phyloP scores from a whole-genome alignment of 257 asterid species.

The Scutellaria barbata region DNA sequence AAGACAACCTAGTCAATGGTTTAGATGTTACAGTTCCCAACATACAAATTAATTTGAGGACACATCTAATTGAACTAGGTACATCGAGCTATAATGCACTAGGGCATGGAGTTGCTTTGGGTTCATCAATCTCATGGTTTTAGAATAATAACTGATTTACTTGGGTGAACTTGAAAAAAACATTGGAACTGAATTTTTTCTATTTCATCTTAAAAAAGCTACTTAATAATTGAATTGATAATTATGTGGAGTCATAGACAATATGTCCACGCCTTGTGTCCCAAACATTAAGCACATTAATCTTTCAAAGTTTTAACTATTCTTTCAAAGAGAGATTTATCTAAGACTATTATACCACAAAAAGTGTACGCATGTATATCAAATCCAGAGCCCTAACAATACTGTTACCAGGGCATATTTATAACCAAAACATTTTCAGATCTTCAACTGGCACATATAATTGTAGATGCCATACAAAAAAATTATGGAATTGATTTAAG shows the following conservation, averaged over 20 bases:
- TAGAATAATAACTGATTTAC: background rate
- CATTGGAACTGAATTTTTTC: slow-evolving; percentile 15
- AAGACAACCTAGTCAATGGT: slow-evolving; percentile 17
- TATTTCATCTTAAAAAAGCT: background rate
- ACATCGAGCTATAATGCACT: background rate
- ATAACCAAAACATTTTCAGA: background rate
- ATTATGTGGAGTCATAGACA: background rate
- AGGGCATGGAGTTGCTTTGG: slow-evolving; percentile 3
- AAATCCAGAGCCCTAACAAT: background rate
- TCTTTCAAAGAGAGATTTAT: background rate
- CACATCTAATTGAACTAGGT: background rate
- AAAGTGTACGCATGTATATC: background rate
- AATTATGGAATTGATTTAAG: background rate
- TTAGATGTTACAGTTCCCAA: slow-evolving; percentile 1
- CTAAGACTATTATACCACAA: background rate
- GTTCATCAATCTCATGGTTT: background rate
- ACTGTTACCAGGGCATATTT: background rate
- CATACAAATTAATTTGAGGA: background rate
- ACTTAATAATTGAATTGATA: background rate
- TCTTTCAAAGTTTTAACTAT: background rate
- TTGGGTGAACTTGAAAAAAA: background rate
- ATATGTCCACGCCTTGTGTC: slow-evolving; percentile 1
- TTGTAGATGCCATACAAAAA: background rate
- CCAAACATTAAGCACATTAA: slow-evolving; percentile 5
- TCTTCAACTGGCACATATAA: slow-evolving; percentile 11